Conservation (phyloP, 2,329 filamentous ascomycete species). For the Neocucurbitaria cava region DNA sequence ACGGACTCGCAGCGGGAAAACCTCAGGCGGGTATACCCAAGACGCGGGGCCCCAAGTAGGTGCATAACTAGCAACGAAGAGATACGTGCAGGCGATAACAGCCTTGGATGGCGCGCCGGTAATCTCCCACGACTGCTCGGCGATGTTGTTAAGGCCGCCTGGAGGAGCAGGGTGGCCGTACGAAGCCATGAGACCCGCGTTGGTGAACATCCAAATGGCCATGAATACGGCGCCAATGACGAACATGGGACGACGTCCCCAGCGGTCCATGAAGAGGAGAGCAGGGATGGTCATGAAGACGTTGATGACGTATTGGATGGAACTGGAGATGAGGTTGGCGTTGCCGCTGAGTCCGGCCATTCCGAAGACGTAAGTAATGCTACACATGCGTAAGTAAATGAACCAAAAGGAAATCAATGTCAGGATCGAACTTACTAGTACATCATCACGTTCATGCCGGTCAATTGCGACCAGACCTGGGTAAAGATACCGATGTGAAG, state of each 20-base stretch:
- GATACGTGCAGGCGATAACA: conserved; percentile 73
- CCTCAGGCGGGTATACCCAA: conserved; percentile 66
- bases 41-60: conserved; percentile 68
- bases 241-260: conserved; percentile 74
- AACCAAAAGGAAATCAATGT: neutral
- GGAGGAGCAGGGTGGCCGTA: conserved; percentile 58
- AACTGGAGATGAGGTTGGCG: conserved; percentile 68
- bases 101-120: conserved; percentile 50
- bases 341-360: conserved; percentile 72
- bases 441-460: conserved; percentile 79
- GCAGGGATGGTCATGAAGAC: conserved; percentile 80
- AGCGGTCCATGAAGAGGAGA: conserved; percentile 75
- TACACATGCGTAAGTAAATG: conserved; percentile 6
- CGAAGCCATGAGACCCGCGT: conserved; percentile 66
- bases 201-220: conserved; percentile 67
- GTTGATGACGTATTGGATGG: conserved; percentile 80
- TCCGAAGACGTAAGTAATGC: conserved; percentile 67
- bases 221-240: conserved; percentile 72
- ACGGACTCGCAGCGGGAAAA: conserved; percentile 68
- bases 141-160: conserved; percentile 50
- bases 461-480: conserved; percentile 78
- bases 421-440: conserved; percentile 23
- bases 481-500: conserved; percentile 74
- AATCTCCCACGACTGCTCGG: conserved; percentile 52
- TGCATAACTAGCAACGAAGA: conserved; percentile 75